Conservation (phyloP, 768 basidiomycete genomes). For the Polyporus arcularius region DNA sequence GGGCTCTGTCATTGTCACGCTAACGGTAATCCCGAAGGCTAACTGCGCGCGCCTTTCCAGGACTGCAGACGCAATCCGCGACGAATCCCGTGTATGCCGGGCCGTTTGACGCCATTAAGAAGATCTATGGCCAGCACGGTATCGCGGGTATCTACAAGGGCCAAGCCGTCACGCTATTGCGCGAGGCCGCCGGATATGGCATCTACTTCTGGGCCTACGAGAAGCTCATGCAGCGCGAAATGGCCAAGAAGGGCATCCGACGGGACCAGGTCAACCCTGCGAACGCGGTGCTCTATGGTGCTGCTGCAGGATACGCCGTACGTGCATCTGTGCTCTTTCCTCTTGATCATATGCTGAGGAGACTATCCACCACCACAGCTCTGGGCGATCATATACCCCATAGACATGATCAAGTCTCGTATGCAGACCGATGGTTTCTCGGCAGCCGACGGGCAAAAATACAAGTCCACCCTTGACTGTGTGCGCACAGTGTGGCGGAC, state of each 20-base stretch:
- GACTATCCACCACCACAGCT: conserved; percentile 44
- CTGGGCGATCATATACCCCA: conserved; percentile 93
- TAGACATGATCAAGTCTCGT: conserved; percentile 95
- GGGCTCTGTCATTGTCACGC: neutral
- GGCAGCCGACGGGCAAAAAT: conserved; percentile 74
- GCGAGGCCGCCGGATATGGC: conserved; percentile 82
- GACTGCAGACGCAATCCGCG: conserved; percentile 88
- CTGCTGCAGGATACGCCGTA: conserved; percentile 90
- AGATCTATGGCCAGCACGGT: conserved; percentile 76
- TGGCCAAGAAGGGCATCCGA: conserved; percentile 66
- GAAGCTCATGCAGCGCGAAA: conserved; percentile 85
- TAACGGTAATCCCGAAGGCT: neutral
- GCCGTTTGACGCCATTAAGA: conserved; percentile 85
- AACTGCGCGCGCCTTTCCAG: conserved; percentile 39
- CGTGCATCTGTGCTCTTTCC: conserved; percentile 28
- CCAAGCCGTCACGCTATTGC: conserved; percentile 82
- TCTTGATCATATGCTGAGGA: conserved; percentile 1
- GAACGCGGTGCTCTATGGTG: conserved; percentile 85
- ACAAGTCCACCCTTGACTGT: conserved; percentile 80
- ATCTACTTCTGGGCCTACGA: conserved; percentile 93
- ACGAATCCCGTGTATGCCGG: conserved; percentile 77
- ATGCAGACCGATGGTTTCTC: conserved; percentile 94
- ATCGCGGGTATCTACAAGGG: conserved; percentile 91
- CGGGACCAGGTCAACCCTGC: conserved; percentile 77
- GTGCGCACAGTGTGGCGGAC: conserved; percentile 79